Evolutionary conservation across 495 filamentous ascomycete species (phyloP), one percentile per base, ranked within the genome.

Genomic region (Thermothielavioides terrestris): DNA sequence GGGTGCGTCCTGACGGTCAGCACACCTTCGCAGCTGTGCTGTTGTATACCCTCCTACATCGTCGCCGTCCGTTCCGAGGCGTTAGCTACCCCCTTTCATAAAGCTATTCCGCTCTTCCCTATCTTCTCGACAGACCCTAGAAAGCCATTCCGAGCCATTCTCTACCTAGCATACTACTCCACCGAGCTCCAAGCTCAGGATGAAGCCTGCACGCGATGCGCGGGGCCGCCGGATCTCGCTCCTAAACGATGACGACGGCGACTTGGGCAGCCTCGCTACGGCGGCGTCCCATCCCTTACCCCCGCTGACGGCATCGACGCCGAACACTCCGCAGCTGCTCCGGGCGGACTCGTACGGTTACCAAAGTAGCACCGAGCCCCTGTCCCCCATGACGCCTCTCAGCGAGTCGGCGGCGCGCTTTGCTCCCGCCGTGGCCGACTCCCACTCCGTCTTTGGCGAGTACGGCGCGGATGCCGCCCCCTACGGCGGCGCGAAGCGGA

Each of bases 261-360:
- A 7, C 21, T 5, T 25, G 17, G 3, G 6, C 3, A 11, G 15
- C 38, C 12, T 28, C 23, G 14, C 43, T 38, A 28, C 52, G 45
- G 37, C 54, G 28, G 20, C 17, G 6, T 22, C 45, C 9, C 51
- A 43, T 45, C 39, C 53, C 37, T 46, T 21, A 26, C 36, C 62
- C 11, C 25, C 50, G 15, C 52, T 62, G 38, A 63, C 64, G 30
- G 68, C 66, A 2, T 71, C 74, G 6, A 59, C 62, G 17, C 67
- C 71, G 30, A 58, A 64, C 46, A 77, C 73, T 0, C 75, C 76
- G 25, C 71, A 69, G 50, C 67, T 79, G 23, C 57, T 72, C 22
- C 72, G 76, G 7, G 72, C 74, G 20, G 66, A 77, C 51, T 79
- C 76, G 0, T 79, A 74, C 56, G 76, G 77, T 57, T 79, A 75